A percentile compares a stretch with the other conserved stretches of the same genome.
Evolutionary conservation across 768 basidiomycete species (phyloP).

Genomic region (Boletus edulis): DNA sequence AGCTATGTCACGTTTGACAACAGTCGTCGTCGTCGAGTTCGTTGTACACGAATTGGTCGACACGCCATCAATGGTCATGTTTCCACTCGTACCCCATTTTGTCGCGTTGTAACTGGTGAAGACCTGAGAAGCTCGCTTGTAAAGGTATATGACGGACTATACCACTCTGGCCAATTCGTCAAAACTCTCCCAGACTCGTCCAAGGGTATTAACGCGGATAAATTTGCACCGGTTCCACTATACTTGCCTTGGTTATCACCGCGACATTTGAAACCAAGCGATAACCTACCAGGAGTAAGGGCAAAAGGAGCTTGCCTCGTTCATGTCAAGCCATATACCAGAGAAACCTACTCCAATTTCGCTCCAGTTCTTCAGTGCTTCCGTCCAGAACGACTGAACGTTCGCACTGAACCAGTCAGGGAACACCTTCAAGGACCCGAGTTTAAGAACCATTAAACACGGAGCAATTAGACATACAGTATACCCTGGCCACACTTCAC

Average conservation of each 20-base stretch:
- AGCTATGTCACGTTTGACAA: constrained; percentile 43
- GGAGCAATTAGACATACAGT: constrained; percentile 41
- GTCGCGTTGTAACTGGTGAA: constrained; percentile 61
- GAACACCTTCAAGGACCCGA: constrained; percentile 38
- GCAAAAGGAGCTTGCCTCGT: constrained; percentile 62
- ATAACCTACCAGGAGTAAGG: constrained; percentile 48
- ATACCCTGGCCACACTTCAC: constrained; percentile 76
- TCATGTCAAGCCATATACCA: constrained; percentile 71
- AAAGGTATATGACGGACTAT: neutral
- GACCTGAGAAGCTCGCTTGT: neutral
- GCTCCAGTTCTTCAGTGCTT: constrained; percentile 55
- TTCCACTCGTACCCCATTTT: constrained; percentile 64
- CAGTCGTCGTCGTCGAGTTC: constrained; percentile 1
- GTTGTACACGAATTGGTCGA: constrained; percentile 43
- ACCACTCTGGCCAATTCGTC: constrained; percentile 60
- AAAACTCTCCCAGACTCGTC: constrained; percentile 3
- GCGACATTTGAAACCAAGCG: neutral
- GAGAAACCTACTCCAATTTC: constrained; percentile 48
- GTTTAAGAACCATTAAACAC: neutral
- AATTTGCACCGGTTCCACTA: constrained; percentile 50
- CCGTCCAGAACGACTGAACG: constrained; percentile 54
- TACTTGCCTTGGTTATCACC: neutral
- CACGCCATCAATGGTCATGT: constrained; percentile 64
- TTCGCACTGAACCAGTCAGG: constrained; percentile 60
- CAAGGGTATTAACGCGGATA: constrained; percentile 40